These are phyloP conservation scores for Platanthera zijinensis DNA, from an alignment of 106 monocot genomes.

Conservation along the genomic window DNA sequence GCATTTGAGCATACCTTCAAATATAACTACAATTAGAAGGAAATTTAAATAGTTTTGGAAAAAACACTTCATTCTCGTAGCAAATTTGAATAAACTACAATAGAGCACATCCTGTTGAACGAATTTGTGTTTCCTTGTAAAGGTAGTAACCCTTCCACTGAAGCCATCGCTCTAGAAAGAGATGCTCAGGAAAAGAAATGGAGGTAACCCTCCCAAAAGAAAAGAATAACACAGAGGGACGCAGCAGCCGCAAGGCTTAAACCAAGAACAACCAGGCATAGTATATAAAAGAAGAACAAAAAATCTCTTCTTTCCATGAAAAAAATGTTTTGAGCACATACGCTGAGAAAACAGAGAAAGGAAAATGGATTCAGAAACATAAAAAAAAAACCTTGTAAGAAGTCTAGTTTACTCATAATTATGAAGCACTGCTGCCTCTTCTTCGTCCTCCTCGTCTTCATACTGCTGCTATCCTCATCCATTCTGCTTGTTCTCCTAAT, in stretches of 20 bases:
- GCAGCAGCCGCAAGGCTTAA: background rate
- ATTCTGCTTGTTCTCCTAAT: constrained; percentile 25
- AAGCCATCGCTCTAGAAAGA: background rate
- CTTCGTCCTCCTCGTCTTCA: constrained; percentile 17
- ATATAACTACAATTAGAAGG: too few species aligned
- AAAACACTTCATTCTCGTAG: too few species aligned
- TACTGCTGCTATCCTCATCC: constrained; percentile 8
- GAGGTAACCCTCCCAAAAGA: background rate
- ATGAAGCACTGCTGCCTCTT: constrained; percentile 27
- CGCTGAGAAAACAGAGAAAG: background rate
- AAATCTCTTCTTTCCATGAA: background rate
- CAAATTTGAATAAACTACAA: too few species aligned
- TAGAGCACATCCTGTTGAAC: too few species aligned
- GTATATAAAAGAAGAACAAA: background rate
- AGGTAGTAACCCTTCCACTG: background rate
- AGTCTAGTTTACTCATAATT: background rate
- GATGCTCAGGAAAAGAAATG: background rate
- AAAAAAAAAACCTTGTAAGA: constrained; percentile 8
- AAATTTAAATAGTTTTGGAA: too few species aligned
- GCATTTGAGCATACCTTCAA: too few species aligned
- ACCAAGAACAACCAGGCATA: background rate
- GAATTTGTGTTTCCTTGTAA: background rate
- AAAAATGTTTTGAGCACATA: background rate
- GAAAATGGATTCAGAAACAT: constrained; percentile 8
- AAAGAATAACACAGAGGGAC: background rate